Conservation (phyloP, 495 filamentous ascomycete genomes). For the Lasiosphaeris hirsuta region DNA sequence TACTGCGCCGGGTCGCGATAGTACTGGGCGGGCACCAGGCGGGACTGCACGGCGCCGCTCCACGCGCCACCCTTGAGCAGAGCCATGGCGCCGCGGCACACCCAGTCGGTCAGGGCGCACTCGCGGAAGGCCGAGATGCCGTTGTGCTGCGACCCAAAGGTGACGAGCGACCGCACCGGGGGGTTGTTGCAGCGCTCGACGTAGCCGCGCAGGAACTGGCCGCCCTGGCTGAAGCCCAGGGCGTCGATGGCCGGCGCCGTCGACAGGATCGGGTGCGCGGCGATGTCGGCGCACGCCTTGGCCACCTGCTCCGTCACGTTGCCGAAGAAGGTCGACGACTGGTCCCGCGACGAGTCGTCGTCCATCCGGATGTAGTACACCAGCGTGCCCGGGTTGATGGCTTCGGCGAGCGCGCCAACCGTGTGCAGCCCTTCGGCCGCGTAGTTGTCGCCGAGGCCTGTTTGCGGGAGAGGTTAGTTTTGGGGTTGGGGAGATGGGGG, state of each 20-base stretch:
- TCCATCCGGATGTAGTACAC: constrained; percentile 77
- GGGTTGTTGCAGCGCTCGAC: constrained; percentile 85
- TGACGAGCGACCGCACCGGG: constrained; percentile 77
- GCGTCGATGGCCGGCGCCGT: constrained; percentile 82
- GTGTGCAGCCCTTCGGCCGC: constrained; percentile 66
- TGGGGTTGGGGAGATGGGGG: not conserved
- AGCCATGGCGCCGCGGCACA: constrained; percentile 73
- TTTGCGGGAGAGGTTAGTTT: not conserved
- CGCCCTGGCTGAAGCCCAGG: constrained; percentile 91
- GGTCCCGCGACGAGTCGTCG: constrained; percentile 62
- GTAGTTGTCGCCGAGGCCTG: constrained; percentile 62
- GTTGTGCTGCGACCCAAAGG: constrained; percentile 91
- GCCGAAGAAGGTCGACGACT: constrained; percentile 82
- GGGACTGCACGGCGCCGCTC: constrained; percentile 68
- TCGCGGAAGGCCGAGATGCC: constrained; percentile 80
- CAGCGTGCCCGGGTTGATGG: constrained; percentile 75
- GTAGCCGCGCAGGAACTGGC: constrained; percentile 92
- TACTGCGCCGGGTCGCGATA: constrained; percentile 73
- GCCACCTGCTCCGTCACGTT: constrained; percentile 79
- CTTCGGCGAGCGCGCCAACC: constrained; percentile 64
- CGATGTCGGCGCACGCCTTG: constrained; percentile 76
- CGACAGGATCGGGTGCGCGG: constrained; percentile 71
- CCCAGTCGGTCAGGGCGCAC: constrained; percentile 62
- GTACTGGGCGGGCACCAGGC: constrained; percentile 91
- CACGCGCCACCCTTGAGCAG: constrained; percentile 73